A percentile compares a stretch with the other conserved stretches of the same genome.
Conservation (phyloP, 176 grass and related monocot genomes). For the Paspalum vaginatum region DNA sequence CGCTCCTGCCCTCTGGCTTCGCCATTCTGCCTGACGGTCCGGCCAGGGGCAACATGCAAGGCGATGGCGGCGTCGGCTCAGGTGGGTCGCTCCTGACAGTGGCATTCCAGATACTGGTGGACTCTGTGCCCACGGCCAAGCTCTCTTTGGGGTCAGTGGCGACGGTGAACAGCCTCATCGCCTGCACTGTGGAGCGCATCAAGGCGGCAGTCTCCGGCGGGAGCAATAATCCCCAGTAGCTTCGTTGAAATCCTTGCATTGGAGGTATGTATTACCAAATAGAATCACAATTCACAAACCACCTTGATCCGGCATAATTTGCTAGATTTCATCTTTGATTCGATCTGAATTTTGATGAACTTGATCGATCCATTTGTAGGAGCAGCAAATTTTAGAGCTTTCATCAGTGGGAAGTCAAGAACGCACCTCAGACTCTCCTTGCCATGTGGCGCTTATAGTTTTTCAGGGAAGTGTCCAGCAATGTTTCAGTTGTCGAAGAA, state of each 20-base stretch:
- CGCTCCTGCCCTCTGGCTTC: constrained; percentile 85
- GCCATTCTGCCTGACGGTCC: constrained; percentile 86
- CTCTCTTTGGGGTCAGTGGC: constrained; percentile 91
- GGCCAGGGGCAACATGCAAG: not conserved
- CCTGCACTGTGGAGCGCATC: constrained; percentile 95
- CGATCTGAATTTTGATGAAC: not conserved
- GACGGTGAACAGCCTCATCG: constrained; percentile 97
- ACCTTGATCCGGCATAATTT: not conserved
- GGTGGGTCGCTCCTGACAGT: constrained; percentile 88
- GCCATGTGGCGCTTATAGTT: constrained; percentile 82
- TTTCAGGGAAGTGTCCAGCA: constrained; percentile 33
- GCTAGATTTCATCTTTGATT: not conserved
- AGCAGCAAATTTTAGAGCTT: constrained; percentile 68
- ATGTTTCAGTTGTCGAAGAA: constrained; percentile 1
- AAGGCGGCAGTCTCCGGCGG: constrained; percentile 81
- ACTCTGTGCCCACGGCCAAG: constrained; percentile 92
- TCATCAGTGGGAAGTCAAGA: constrained; percentile 99
- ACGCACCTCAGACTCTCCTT: constrained; percentile 98
- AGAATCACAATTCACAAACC: not conserved
- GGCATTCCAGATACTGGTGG: constrained; percentile 96
- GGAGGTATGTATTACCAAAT: constrained; percentile 29
- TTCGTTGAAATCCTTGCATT: constrained; percentile 26
- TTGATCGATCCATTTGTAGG: constrained; percentile 24
- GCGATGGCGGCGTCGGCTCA: constrained; percentile 34
- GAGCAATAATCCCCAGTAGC: constrained; percentile 65